Evolutionary conservation across 75 land plant genomes (phyloP).

Genomic region (Pinus albicaulis): DNA sequence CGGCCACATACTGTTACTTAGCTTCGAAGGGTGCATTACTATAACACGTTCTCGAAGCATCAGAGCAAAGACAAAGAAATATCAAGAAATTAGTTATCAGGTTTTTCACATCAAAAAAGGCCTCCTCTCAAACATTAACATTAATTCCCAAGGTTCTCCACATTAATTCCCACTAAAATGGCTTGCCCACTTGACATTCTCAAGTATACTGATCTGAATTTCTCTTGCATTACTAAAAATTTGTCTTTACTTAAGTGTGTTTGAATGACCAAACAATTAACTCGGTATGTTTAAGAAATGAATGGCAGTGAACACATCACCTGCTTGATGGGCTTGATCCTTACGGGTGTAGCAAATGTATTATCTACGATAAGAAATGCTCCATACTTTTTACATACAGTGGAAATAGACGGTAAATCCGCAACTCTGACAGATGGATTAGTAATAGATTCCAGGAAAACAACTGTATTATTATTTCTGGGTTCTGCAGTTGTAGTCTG

Average conservation of each 20-base stretch:
- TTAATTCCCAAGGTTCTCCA: neutral
- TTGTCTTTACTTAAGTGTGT: neutral
- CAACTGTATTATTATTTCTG: constrained; percentile 11
- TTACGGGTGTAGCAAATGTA: constrained; percentile 28
- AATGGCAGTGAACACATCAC: neutral
- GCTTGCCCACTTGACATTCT: neutral
- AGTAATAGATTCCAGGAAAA: constrained; percentile 25
- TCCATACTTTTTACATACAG: constrained; percentile 26
- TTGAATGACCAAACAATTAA: neutral
- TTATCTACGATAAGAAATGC: constrained; percentile 29
- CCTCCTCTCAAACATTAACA: neutral
- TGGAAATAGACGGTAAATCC: constrained; percentile 11
- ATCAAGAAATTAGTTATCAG: neutral
- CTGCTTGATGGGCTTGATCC: constrained; percentile 23
- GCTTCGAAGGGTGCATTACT: neutral
- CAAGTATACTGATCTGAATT: neutral
- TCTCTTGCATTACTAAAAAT: constrained; percentile 1
- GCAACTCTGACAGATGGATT: constrained; percentile 31
- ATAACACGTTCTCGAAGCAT: neutral
- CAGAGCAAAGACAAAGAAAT: neutral
- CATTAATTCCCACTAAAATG: neutral
- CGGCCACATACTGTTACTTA: too few relatives aligned
- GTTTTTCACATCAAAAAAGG: neutral
- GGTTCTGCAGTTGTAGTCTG: neutral
- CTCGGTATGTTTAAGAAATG: neutral